Percentiles rank a stretch among this genome's conserved stretches.
Evolutionary conservation across 768 basidiomycete genomes (phyloP).

Genomic region (Hygrophoropsis aurantiaca): DNA sequence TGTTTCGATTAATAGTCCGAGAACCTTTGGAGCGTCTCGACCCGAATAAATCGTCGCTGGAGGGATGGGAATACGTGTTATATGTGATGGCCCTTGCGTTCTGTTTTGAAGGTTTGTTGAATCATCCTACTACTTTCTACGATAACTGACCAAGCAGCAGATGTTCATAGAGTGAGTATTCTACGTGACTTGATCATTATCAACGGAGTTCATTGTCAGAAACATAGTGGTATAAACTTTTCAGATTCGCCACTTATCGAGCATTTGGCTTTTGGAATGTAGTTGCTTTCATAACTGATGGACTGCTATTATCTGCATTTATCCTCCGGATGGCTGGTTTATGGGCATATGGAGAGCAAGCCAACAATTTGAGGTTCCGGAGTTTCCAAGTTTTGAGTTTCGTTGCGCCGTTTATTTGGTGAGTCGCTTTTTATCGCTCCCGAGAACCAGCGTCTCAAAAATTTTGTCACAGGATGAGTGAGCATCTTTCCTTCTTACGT

Average conservation of each 20-base stretch:
- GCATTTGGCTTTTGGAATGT: conserved; percentile 80
- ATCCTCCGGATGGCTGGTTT: conserved; percentile 66
- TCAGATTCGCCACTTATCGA: conserved; percentile 77
- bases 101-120: conserved; percentile 68
- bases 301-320: conserved; percentile 73
- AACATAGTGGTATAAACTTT: conserved; percentile 62
- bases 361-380: conserved; percentile 43
- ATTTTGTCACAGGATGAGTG: conserved; percentile 70
- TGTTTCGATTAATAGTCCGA: conserved; percentile 45
- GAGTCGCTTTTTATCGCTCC: conserved; percentile 20
- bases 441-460: background rate
- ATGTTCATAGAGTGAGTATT: conserved; percentile 21
- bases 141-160: conserved; percentile 7
- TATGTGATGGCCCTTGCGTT: conserved; percentile 82
- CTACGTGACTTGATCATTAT: background rate
- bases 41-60: conserved; percentile 52
- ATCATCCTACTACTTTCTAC: background rate
- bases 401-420: conserved; percentile 89
- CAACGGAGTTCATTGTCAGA: conserved; percentile 2
- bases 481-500: conserved; percentile 26
- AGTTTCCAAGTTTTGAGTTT: conserved; percentile 92
- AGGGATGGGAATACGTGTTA: conserved; percentile 77
- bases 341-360: conserved; percentile 30
- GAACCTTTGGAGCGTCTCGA: conserved; percentile 76
- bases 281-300: conserved; percentile 70